Percentiles rank a stretch among this genome's conserved stretches.
Evolutionary conservation across 148 eudicot species (phyloP).

Genomic region (Pharnaceum exiguum): DNA sequence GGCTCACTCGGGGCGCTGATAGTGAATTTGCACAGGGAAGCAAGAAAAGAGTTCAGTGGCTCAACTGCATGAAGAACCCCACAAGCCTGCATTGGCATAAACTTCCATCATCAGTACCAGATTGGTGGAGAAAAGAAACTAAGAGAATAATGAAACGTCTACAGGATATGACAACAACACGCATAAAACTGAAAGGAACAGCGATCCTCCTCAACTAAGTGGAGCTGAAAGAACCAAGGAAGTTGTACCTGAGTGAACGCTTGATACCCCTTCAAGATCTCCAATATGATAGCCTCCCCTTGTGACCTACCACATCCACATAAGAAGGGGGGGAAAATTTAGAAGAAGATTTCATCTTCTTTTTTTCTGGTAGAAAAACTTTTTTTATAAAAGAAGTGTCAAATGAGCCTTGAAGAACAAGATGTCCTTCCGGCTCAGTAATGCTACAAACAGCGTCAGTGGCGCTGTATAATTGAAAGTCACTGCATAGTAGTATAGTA

Average conservation of each 20-base stretch:
- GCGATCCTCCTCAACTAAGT: neutral
- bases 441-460: too few species aligned
- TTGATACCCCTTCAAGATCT: constrained; percentile 94
- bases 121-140: too few species aligned
- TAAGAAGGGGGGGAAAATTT: too few species aligned
- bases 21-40: constrained; percentile 97
- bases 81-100: constrained; percentile 64
- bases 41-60: constrained; percentile 90
- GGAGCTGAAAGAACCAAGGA: neutral
- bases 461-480: too few species aligned
- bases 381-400: too few species aligned
- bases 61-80: constrained; percentile 90
- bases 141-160: constrained; percentile 10
- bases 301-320: constrained; percentile 64
- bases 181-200: neutral
- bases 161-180: neutral
- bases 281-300: constrained; percentile 96
- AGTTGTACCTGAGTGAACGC: constrained; percentile 88
- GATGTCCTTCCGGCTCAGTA: too few species aligned
- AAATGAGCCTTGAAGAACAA: too few species aligned
- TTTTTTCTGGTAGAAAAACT: too few species aligned
- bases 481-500: constrained; percentile 30
- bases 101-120: constrained; percentile 11
- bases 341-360: too few species aligned
- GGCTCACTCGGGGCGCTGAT: constrained; percentile 64